Evolutionary conservation across 345 rosid species (phyloP), one percentile per base, ranked within the genome.

Genomic region (Xanthoceras sorbifolium): DNA sequence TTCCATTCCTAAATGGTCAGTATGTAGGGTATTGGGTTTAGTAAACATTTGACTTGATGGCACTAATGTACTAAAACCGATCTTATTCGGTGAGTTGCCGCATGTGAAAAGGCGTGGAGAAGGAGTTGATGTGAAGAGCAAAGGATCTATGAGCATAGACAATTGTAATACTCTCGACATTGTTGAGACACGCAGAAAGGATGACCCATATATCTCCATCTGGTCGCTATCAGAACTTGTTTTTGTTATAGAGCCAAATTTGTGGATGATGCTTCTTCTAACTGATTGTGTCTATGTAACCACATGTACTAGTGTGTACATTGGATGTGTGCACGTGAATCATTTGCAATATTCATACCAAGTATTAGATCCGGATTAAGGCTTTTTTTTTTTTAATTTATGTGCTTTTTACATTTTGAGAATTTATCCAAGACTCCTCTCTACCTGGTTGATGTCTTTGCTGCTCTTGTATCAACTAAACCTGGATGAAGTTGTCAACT

Each of bases 351-450:
- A 66, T n/a, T 66, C 69, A 65, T 18, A 5, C 11, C 46, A 65
- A 36, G 25, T 20, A 34, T 18, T 18, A 4, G 29, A 36, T 22
- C 32, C 20, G 1, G 28, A 67, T 40, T 44, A 5, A 54, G 34
- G 72, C 72, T 14, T 67, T 68, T 28, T 44, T 26, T 14, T 38
- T n/a, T 67, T 38, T 44, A 54, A 54, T 23, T 57, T 57, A 28
- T 22, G 23, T 20, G 62, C 62, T 23, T 50, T 50, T 17, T 50
- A 18, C 11, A 50, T 42, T 9, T 34, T 28, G 31, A 17, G 67
- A 59, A 26, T 0, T 20, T 31, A 48, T 23, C 15, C 55, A 23
- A 25, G 52, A 22, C 31, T 15, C 25, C 23, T 63, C 36, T 18
- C 59, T 12, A 10, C 59, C 34, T 64, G 50, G 48, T 32, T 32